These are phyloP conservation scores for Tuber magnatum DNA, from an alignment of 495 filamentous ascomycete genomes.

Conservation along the genomic window DNA sequence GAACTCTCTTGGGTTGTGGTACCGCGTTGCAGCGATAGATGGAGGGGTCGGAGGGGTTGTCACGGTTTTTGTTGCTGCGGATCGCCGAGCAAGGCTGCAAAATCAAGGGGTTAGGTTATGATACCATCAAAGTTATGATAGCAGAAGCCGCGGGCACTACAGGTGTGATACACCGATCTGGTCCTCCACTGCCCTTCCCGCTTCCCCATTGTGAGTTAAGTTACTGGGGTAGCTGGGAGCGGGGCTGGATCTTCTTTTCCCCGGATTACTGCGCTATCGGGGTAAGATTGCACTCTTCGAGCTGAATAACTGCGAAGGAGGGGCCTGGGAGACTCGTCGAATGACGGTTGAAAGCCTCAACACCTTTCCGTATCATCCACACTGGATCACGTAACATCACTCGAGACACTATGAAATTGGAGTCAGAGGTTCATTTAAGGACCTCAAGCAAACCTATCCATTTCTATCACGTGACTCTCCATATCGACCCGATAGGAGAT, in stretches of 20 bases:
- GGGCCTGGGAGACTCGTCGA: not conserved
- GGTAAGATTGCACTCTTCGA: not conserved
- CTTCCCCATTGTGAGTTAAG: not conserved
- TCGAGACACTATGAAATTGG: not conserved
- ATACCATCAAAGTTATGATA: not conserved
- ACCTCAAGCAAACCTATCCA: not conserved
- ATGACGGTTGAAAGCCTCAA: not conserved
- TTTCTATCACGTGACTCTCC: not conserved
- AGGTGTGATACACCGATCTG: slow-evolving; percentile 2
- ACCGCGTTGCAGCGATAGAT: not conserved
- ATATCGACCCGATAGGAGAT: not conserved
- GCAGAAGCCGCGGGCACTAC: not conserved
- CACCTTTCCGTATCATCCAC: not conserved
- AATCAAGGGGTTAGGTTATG: not conserved
- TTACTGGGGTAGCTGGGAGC: not conserved
- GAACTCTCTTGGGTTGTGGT: not conserved
- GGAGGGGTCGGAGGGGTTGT: not conserved
- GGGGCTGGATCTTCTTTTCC: not conserved
- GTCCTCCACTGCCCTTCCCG: not conserved
- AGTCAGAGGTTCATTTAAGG: not conserved
- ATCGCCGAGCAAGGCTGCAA: not conserved
- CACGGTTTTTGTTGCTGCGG: not conserved
- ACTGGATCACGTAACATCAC: not conserved
- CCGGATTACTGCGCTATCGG: not conserved
- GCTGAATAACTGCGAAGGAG: not conserved